Evolutionary conservation across 2,329 filamentous ascomycete species (phyloP).

Genomic region (Pyricularia grisea): DNA sequence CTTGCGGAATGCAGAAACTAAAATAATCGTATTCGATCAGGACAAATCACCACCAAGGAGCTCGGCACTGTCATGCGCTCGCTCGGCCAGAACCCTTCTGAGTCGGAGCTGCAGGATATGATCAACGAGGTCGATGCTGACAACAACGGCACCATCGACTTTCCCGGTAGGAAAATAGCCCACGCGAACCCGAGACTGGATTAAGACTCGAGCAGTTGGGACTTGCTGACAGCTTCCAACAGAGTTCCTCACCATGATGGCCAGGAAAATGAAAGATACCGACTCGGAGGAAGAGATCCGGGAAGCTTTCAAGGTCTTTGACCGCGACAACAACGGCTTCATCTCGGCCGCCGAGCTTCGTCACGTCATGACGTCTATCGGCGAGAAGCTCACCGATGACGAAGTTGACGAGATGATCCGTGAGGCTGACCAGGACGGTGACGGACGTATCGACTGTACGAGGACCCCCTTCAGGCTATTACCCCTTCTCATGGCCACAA

Average conservation of each 20-base stretch:
- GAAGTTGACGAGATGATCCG: slow-evolving; percentile 92
- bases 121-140: slow-evolving; percentile 90
- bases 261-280: slow-evolving; percentile 88
- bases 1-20: background rate
- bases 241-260: slow-evolving; percentile 94
- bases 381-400: slow-evolving; percentile 83
- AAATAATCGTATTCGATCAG: slow-evolving; percentile 29
- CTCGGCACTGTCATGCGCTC: slow-evolving; percentile 86
- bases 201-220: background rate
- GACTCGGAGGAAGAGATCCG: slow-evolving; percentile 87
- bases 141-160: slow-evolving; percentile 89
- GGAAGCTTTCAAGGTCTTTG: slow-evolving; percentile 84
- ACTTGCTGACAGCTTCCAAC: slow-evolving; percentile 11
- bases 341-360: slow-evolving; percentile 82
- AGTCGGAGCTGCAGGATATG: slow-evolving; percentile 87
- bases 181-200: background rate
- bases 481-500: background rate
- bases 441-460: slow-evolving; percentile 82
- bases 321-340: slow-evolving; percentile 86
- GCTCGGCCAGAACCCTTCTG: slow-evolving; percentile 79
- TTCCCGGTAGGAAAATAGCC: slow-evolving; percentile 55
- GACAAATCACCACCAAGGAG: slow-evolving; percentile 88
- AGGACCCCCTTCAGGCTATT: slow-evolving; percentile 8
- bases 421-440: slow-evolving; percentile 82
- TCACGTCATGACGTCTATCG: slow-evolving; percentile 87